Evolutionary conservation across 257 asterid genomes (phyloP), one percentile per base, ranked within the genome.

Genomic region (Jasminum sambac): DNA sequence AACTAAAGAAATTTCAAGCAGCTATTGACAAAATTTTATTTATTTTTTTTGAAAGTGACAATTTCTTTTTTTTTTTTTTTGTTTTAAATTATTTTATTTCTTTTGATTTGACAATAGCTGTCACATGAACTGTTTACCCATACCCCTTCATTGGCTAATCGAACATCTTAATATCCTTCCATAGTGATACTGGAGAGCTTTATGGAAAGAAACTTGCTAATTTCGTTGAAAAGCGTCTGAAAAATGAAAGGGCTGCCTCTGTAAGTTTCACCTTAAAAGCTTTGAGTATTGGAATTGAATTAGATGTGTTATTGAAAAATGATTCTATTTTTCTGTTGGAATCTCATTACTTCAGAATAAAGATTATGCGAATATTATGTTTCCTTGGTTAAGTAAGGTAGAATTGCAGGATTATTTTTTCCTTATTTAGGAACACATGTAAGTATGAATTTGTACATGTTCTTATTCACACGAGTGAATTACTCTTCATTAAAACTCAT

Each of bases 201-300:
- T 95, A 95, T 37, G 71, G 96, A 1, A 95, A 82, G 90, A 95
- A 89, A 81, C 98, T 95, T 46, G 94, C 97, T 34, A 87, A 89
- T 76, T 95, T 91, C 83, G 95, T 95, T 66, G 99, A 88, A 70
- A 95, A 87, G 67, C 96, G 99, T 5, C 90, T 95, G 83, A 95
- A 95, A 85, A 95, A 85, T 79, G 99, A 95, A 78, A 84, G 79
- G 77, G 96, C 99, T 61, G 99, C 99, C 63, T 95, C 96, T 69
- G 99, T 95, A 81, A 89, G 99, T 84, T 79, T 72, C 38, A 66
- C 52, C 17, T 66, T 65, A 52, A 48, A 61, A 43, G 41, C 8
- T 26, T 55, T 42, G 52, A 36, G 58, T 42, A 24, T 26, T 66
- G 66, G 64, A 7, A 24, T 30, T 36, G 41, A 43, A 34, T 46